Percentiles rank a stretch among this genome's conserved stretches.
Evolutionary conservation across 164 flowering plant genomes (phyloP).

Genomic region (Piper betle): DNA sequence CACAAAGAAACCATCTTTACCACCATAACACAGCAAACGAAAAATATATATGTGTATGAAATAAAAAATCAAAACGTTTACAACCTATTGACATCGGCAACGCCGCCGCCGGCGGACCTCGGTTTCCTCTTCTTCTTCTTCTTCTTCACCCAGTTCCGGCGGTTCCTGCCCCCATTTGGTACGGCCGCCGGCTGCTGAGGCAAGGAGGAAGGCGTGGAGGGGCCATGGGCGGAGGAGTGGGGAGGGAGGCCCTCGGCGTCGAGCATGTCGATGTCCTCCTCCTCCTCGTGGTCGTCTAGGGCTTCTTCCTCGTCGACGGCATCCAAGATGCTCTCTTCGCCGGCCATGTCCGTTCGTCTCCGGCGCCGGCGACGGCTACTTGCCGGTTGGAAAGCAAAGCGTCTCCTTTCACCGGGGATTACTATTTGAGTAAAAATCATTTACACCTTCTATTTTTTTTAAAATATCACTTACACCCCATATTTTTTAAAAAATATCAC

Average conservation of each 20-base stretch:
- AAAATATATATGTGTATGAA: background rate
- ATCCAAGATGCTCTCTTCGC: conserved; percentile 32
- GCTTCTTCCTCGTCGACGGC: conserved; percentile 35
- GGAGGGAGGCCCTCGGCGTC: conserved; percentile 54
- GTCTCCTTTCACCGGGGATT: no score
- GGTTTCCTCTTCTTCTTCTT: conserved; percentile 32
- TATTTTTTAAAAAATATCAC: no score
- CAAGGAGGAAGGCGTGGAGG: no score
- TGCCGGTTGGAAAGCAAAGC: no score
- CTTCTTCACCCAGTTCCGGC: conserved; percentile 18
- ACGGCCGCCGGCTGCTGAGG: conserved; percentile 10
- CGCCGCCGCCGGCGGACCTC: conserved; percentile 14
- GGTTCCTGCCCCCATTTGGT: conserved; percentile 13
- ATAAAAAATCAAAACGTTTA: background rate
- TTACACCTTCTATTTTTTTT: no score
- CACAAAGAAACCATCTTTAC: background rate
- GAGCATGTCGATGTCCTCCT: conserved; percentile 73
- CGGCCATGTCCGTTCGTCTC: conserved; percentile 26
- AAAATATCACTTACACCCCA: no score
- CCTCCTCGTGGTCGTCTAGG: conserved; percentile 19
- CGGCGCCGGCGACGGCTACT: no score
- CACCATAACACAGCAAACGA: background rate
- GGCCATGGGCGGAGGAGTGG: conserved; percentile 31
- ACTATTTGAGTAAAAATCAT: no score
- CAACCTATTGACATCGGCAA: conserved; percentile 52